Evolutionary conservation across 257 asterid species (phyloP), one percentile per base, ranked within the genome.

Genomic region (Salvia hispanica): DNA sequence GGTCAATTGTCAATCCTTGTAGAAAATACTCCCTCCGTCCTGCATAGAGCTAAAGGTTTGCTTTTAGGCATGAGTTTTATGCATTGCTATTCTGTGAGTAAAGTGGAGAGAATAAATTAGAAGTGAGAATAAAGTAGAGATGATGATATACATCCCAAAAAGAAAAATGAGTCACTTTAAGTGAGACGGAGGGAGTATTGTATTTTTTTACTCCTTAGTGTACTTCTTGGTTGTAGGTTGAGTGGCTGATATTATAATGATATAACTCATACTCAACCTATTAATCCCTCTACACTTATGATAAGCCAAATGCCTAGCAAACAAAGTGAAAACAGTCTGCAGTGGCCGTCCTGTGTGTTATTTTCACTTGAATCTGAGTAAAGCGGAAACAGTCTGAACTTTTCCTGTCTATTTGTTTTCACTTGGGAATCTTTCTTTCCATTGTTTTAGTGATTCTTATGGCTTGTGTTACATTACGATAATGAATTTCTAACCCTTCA

Each of bases 221-320:
- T 33, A 56, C 62, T 63, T 31, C 66, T 28, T 53, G 37, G 54
- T 21, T 54, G 60, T 71, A 43, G 69, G 51, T 59, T 63, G 66
- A 53, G 69, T 34, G 51, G 39, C 46, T 12, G 47, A 33, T 52
- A 53, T 15, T 25, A 61, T 62, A 31, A 11, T 48, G 42, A 58
- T 15, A 9, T 13, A 4, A 33, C 33, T 13, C 45, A n/a, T 42
- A 15, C 37, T 71, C 50, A 50, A 28, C 18, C 14, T 39, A 28
- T 39, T 47, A 34, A 45, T 68, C 44, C 48, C 48, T 69, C 25
- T 13, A 44, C 15, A 14, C 28, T 40, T 25, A 7, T 25, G 40
- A 55, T 31, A 0, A 56, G 1, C 40, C 1, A 12, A 55, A 14
- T 15, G 43, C 58, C 48, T 6, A 13, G 55, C 34, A 47, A 36